phyloP scores from a whole-genome alignment of 1,284 basidiomycete species.

The Pisolithus thermaeus region DNA sequence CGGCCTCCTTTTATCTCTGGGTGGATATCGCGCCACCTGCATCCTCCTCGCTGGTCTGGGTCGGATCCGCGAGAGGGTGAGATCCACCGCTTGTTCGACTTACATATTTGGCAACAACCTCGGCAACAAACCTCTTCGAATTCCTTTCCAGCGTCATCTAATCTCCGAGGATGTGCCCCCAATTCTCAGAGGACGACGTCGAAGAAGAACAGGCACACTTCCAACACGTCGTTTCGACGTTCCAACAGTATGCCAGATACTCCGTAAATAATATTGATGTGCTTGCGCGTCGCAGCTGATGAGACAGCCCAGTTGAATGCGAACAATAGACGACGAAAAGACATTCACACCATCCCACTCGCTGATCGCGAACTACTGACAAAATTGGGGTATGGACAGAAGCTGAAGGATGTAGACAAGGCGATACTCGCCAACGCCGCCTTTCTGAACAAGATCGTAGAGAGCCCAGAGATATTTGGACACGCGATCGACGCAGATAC shows the following conservation, averaged over 20 bases:
- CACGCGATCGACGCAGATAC: conserved; percentile 37
- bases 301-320: conserved; percentile 49
- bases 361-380: conserved; percentile 59
- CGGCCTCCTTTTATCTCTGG: too few relatives aligned
- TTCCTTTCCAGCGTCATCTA: neutral
- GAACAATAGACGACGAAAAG: conserved; percentile 71
- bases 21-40: too few relatives aligned
- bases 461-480: conserved; percentile 70
- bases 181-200: conserved; percentile 32
- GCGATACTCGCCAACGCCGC: conserved; percentile 67
- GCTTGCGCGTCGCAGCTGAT: neutral
- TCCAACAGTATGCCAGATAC: conserved; percentile 59
- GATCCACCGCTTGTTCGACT: neutral
- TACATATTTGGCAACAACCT: neutral
- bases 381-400: conserved; percentile 58
- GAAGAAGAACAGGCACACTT: conserved; percentile 60
- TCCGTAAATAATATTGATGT: conserved; percentile 36
- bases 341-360: conserved; percentile 55
- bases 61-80: too few relatives aligned
- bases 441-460: conserved; percentile 61
- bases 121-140: too few relatives aligned
- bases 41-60: too few relatives aligned
- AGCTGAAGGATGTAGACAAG: conserved; percentile 59
- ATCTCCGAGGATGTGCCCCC: conserved; percentile 18
- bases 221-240: conserved; percentile 60